A percentile compares a stretch with the other conserved stretches of the same genome.
Evolutionary conservation across 2,329 filamentous ascomycete species (phyloP).

Genomic region (Penicillium sclerotiorum): DNA sequence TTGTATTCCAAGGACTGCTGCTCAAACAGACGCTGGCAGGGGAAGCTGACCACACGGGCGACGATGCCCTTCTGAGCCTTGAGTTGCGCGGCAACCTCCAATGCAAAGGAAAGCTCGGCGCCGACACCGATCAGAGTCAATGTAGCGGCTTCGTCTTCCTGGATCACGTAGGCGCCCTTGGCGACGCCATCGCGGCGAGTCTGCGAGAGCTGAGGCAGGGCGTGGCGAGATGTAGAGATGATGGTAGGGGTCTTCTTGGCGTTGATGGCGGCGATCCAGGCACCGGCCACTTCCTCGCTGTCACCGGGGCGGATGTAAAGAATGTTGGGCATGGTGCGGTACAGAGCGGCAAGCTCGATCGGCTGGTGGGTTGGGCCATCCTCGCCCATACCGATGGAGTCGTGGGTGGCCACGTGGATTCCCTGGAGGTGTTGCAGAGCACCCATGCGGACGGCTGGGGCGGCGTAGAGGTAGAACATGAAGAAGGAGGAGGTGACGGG

Average conservation of each 20-base stretch:
- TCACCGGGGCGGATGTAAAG: conserved; percentile 64
- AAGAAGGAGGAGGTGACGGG: conserved; percentile 64
- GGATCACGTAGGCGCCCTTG: conserved; percentile 47
- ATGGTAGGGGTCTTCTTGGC: conserved; percentile 46
- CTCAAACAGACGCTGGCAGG: conserved; percentile 55
- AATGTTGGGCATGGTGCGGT: conserved; percentile 65
- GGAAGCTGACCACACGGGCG: conserved; percentile 54
- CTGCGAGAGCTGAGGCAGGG: conserved; percentile 41
- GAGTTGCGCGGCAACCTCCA: conserved; percentile 46
- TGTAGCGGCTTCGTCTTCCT: conserved; percentile 39
- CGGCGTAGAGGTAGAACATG: conserved; percentile 64
- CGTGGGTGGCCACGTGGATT: conserved; percentile 65
- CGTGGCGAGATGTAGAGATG: conserved; percentile 49
- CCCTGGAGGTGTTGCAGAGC: conserved; percentile 58
- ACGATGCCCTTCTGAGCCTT: conserved; percentile 43
- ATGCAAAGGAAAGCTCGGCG: conserved; percentile 53
- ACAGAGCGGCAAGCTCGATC: conserved; percentile 59
- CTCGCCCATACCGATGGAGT: conserved; percentile 62
- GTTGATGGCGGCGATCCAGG: conserved; percentile 44
- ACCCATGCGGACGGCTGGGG: conserved; percentile 63
- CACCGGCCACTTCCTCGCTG: conserved; percentile 57
- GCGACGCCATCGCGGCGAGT: conserved; percentile 43
- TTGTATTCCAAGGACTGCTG: conserved; percentile 50
- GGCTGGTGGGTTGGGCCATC: conserved; percentile 67
- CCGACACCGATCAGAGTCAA: conserved; percentile 55